phyloP scores from a whole-genome alignment of 1,284 basidiomycete genomes.

The Apiotrichum gamsii region DNA sequence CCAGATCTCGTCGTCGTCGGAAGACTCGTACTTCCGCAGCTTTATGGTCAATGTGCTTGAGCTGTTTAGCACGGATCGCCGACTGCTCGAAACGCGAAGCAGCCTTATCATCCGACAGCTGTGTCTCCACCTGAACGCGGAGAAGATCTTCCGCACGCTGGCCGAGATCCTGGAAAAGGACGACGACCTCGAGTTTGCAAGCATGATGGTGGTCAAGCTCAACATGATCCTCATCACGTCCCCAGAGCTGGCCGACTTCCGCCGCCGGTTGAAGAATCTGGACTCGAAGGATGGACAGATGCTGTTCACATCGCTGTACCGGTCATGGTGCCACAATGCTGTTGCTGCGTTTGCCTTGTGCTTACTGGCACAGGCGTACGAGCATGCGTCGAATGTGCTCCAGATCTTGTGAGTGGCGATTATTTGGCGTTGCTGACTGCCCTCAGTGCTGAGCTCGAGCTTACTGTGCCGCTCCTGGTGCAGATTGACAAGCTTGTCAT shows the following conservation, averaged over 20 bases:
- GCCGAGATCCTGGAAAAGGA: constrained; percentile 97
- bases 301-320: constrained; percentile 85
- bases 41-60: constrained; percentile 95
- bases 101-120: constrained; percentile 94
- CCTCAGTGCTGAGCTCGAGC: constrained; percentile 83
- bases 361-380: constrained; percentile 93
- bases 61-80: constrained; percentile 89
- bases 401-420: constrained; percentile 73
- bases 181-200: constrained; percentile 95
- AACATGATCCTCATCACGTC: constrained; percentile 96
- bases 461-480: constrained; percentile 88
- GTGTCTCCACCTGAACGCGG: constrained; percentile 89
- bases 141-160: constrained; percentile 90
- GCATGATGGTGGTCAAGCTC: constrained; percentile 93
- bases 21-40: constrained; percentile 88
- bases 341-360: constrained; percentile 95
- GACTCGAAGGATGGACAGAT: constrained; percentile 91
- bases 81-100: constrained; percentile 83
- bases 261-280: constrained; percentile 82
- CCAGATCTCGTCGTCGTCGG: constrained; percentile 83
- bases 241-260: constrained; percentile 88
- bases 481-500: constrained; percentile 98
- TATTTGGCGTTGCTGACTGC: not conserved
- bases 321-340: constrained; percentile 98
- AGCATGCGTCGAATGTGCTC: constrained; percentile 95